Evolutionary conservation across 2,329 filamentous ascomycete genomes (phyloP).

Genomic region (Hymenotorrendiella dingleyae): DNA sequence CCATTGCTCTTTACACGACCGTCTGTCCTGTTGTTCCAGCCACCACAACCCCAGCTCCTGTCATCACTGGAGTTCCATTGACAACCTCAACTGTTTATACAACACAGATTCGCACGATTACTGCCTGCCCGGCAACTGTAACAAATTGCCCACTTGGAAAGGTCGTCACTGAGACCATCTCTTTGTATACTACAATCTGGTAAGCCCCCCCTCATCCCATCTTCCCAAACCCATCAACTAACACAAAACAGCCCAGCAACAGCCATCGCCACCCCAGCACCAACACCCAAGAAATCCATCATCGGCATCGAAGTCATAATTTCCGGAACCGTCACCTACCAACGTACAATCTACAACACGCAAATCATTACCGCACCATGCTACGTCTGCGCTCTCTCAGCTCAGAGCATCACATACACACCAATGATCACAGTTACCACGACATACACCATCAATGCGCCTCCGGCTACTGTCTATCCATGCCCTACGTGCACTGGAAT

Average conservation of each 20-base stretch:
- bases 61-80: no score
- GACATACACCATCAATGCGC: conserved; percentile 6
- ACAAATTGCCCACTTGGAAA: conserved; percentile 26
- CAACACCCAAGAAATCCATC: conserved; percentile 15
- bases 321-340: conserved; percentile 25
- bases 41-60: no score
- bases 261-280: conserved; percentile 14
- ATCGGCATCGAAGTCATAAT: conserved; percentile 32
- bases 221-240: no score
- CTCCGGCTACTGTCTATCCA: conserved; percentile 5
- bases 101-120: conserved; percentile 36
- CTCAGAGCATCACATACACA: conserved; percentile 4
- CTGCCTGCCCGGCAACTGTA: conserved; percentile 24
- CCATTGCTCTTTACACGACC: not conserved
- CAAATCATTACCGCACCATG: conserved; percentile 6
- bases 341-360: conserved; percentile 10
- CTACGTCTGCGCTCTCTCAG: conserved; percentile 8
- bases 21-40: not conserved
- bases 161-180: conserved; percentile 33
- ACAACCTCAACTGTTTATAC: conserved; percentile 40
- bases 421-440: conserved; percentile 7
- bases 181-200: conserved; percentile 34
- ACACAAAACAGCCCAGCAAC: no score
- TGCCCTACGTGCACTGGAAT: conserved; percentile 6
- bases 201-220: conserved; percentile 31